Evolutionary conservation across 2,329 filamentous ascomycete genomes (phyloP).

Genomic region (Fusarium oligoseptatum): DNA sequence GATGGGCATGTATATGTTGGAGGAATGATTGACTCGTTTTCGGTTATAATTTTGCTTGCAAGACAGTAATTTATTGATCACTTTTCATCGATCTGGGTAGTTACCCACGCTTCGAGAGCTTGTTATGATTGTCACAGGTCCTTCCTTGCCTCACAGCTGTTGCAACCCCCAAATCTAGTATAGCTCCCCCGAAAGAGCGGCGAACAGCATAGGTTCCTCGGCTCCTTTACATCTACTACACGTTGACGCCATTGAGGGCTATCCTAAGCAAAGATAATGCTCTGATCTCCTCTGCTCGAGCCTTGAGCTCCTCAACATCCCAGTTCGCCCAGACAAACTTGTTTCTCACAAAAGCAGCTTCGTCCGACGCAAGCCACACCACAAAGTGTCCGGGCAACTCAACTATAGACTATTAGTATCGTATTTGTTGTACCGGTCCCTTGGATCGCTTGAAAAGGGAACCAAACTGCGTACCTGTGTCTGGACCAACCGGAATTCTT

Average conservation of each 20-base stretch:
- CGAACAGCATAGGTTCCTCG: no score
- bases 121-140: no score
- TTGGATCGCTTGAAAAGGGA: not conserved
- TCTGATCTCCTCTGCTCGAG: not conserved
- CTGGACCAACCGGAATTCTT: not conserved
- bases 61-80: no score
- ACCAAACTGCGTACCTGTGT: conserved; percentile 1
- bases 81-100: no score
- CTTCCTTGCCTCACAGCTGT: no score
- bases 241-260: not conserved
- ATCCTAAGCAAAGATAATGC: not conserved
- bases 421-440: no score
- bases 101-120: no score
- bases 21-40: not conserved
- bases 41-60: no score
- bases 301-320: conserved; percentile 11
- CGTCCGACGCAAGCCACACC: conserved; percentile 8
- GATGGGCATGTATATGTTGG: not conserved
- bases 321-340: conserved; percentile 19
- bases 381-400: conserved; percentile 26
- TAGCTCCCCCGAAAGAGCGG: no score
- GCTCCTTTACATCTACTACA: not conserved
- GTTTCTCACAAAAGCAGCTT: not conserved
- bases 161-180: no score
- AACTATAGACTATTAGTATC: not conserved